Evolutionary conservation across 78 protist species (phyloP).

Genomic region (Acrasis kona): DNA sequence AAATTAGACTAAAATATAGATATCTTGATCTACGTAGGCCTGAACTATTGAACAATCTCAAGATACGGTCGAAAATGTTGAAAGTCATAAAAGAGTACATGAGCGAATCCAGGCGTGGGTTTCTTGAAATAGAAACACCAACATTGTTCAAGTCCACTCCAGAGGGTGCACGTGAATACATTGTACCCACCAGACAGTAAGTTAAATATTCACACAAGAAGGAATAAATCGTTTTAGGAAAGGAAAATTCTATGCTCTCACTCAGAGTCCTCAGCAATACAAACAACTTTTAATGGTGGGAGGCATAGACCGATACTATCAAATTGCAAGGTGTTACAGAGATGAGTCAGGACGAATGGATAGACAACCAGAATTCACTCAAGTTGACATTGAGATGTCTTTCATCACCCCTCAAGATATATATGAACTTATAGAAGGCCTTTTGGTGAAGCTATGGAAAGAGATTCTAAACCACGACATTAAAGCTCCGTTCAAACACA

Average conservation of each 20-base stretch:
- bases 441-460: background rate
- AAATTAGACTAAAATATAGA: constrained; percentile 46
- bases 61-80: constrained; percentile 22
- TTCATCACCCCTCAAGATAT: constrained; percentile 34
- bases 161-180: constrained; percentile 74
- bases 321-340: constrained; percentile 77
- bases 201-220: too few species aligned
- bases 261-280: constrained; percentile 74
- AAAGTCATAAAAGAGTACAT: constrained; percentile 19
- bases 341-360: constrained; percentile 74
- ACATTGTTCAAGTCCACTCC: constrained; percentile 69
- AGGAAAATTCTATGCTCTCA: constrained; percentile 50
- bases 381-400: constrained; percentile 64
- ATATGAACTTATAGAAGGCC: constrained; percentile 25
- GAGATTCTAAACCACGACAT: background rate
- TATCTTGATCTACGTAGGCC: constrained; percentile 60
- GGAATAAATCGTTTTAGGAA: too few species aligned
- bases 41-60: constrained; percentile 30
- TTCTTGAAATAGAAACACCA: constrained; percentile 79
- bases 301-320: constrained; percentile 75
- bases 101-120: background rate
- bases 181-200: constrained; percentile 58
- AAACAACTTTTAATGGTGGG: constrained; percentile 77
- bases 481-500: too few species aligned
- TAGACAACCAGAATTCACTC: constrained; percentile 87